These are phyloP conservation scores for Liquidambar formosana DNA, from an alignment of 164 flowering plant genomes.

Conservation along the genomic window DNA sequence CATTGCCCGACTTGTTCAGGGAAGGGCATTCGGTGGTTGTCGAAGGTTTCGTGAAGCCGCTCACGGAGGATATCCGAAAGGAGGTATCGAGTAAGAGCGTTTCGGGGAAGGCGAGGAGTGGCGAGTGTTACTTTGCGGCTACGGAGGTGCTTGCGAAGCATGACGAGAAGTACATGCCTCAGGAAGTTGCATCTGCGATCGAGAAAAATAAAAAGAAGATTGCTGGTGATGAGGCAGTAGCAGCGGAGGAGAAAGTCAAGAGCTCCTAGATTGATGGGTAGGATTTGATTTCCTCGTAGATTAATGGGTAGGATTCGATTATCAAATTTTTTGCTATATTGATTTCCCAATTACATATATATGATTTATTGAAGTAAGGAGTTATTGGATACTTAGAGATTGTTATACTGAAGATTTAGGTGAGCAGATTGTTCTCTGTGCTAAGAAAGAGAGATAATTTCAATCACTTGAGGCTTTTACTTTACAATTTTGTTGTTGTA, in stretches of 20 bases:
- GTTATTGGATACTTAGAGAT: neutral
- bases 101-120: conserved; percentile 61
- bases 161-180: conserved; percentile 95
- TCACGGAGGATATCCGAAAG: conserved; percentile 42
- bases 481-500: conserved; percentile 2
- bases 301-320: conserved; percentile 5
- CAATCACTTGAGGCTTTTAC: conserved; percentile 1
- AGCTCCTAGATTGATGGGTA: conserved; percentile 6
- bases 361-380: neutral
- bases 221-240: conserved; percentile 22
- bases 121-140: conserved; percentile 66
- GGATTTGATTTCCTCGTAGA: conserved; percentile 7
- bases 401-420: neutral
- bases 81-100: conserved; percentile 30
- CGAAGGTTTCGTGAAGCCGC: conserved; percentile 74
- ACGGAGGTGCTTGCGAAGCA: conserved; percentile 91
- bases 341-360: neutral
- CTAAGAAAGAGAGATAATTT: neutral
- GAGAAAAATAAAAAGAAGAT: conserved; percentile 76
- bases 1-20: conserved; percentile 84
- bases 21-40: conserved; percentile 95
- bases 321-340: neutral
- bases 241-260: conserved; percentile 13
- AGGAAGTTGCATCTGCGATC: conserved; percentile 75
- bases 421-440: neutral